A percentile compares a stretch with the other conserved stretches of the same genome.
These are phyloP conservation scores for Ogataea hybrid DNA, from an alignment of 1,139 yeast species.

Conservation along the genomic window DNA sequence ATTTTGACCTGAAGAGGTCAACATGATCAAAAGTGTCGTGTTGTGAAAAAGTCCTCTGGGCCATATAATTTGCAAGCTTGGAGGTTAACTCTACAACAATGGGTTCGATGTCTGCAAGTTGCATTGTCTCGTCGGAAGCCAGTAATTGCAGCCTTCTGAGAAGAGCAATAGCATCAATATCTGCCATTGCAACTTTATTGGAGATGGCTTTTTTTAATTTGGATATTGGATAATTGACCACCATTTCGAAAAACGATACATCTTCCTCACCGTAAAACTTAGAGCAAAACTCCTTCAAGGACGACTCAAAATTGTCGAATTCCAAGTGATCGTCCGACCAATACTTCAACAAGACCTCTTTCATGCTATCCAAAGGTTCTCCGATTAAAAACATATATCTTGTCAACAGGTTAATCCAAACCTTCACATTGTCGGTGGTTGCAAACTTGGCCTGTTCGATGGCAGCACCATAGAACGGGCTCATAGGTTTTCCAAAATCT, in stretches of 20 bases:
- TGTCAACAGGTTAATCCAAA: constrained; percentile 55
- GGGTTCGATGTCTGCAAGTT: constrained; percentile 22
- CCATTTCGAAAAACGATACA: constrained; percentile 28
- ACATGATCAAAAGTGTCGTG: constrained; percentile 7
- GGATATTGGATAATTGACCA: constrained; percentile 29
- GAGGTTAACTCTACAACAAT: constrained; percentile 31
- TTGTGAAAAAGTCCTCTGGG: constrained; percentile 24
- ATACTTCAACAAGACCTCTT: constrained; percentile 30
- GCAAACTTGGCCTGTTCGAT: constrained; percentile 72
- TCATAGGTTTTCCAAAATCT: constrained; percentile 38
- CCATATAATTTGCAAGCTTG: constrained; percentile 44
- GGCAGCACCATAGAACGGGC: constrained; percentile 66
- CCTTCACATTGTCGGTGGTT: constrained; percentile 29
- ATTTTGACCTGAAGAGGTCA: constrained; percentile 22
- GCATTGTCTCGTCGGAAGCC: constrained; percentile 26
- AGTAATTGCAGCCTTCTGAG: constrained; percentile 38
- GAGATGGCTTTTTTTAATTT: constrained; percentile 23
- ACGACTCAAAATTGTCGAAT: constrained; percentile 11
- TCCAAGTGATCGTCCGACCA: constrained; percentile 10
- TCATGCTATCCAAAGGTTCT: constrained; percentile 44
- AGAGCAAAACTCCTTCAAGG: constrained; percentile 3
- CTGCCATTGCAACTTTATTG: constrained; percentile 40
- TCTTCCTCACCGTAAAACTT: constrained; percentile 2
- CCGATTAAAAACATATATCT: no score
- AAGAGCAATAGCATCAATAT: constrained; percentile 48